These are phyloP conservation scores for Conticribra guillardii DNA, from an alignment of 108 stramenopile species.

Conservation along the genomic window DNA sequence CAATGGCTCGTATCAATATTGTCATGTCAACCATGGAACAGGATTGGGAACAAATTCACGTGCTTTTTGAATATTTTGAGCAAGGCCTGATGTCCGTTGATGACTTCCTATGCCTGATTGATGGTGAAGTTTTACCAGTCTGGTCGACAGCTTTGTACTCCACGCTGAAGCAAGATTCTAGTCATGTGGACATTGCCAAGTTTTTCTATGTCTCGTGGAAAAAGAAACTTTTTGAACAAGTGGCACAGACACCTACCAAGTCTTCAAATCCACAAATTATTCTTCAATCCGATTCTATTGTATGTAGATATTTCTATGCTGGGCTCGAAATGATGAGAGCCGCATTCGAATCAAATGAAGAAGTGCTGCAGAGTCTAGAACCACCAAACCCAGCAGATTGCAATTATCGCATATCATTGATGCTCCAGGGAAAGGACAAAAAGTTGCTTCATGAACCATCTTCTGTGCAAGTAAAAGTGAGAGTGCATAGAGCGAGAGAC, in stretches of 20 bases:
- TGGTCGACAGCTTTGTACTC: slow-evolving; percentile 55
- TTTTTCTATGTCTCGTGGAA: slow-evolving; percentile 67
- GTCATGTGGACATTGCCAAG: slow-evolving; percentile 25
- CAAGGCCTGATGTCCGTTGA: slow-evolving; percentile 53
- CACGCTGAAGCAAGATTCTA: slow-evolving; percentile 14
- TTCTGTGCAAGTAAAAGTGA: slow-evolving; percentile 3
- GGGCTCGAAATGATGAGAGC: slow-evolving; percentile 71
- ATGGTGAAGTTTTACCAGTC: slow-evolving; percentile 65
- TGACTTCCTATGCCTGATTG: slow-evolving; percentile 76
- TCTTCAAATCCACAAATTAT: slow-evolving; percentile 28
- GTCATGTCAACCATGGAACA: slow-evolving; percentile 24
- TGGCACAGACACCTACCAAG: neutral
- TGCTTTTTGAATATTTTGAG: slow-evolving; percentile 51
- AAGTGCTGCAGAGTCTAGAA: slow-evolving; percentile 32
- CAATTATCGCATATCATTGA: slow-evolving; percentile 55
- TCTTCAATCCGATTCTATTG: slow-evolving; percentile 52
- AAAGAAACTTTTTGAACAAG: slow-evolving; percentile 23
- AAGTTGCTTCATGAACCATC: slow-evolving; percentile 18
- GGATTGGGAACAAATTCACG: slow-evolving; percentile 43
- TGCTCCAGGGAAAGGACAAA: slow-evolving; percentile 54
- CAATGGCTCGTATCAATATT: slow-evolving; percentile 36
- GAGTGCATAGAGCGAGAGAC: neutral
- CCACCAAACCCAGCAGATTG: slow-evolving; percentile 47
- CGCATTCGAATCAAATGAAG: slow-evolving; percentile 25
- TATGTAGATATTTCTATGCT: slow-evolving; percentile 75